Evolutionary conservation across 345 rosid species (phyloP), one percentile per base, ranked within the genome.

Genomic region (Boechera divaricarpa): DNA sequence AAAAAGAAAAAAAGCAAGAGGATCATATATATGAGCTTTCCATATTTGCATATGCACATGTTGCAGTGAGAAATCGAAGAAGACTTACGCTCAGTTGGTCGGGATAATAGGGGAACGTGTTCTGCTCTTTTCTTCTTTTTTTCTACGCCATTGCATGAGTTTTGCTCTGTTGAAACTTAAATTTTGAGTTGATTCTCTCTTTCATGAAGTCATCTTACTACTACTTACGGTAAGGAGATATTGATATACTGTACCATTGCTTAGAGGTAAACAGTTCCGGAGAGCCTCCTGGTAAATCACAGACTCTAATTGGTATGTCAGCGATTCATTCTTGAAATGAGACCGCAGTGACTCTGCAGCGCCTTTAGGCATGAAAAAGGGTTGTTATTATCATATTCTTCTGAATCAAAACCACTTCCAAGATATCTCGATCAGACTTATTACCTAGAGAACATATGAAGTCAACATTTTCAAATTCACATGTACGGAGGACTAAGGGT

Each of bases 81-180:
- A 62, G 41, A 86, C 97, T 87, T 86, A 89, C 97, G 97, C 84
- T 91, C 97, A 13, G 94, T 89, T 79, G 90, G 94, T 75, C 96
- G 89, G 44, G 80, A 85, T 81, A 88, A 76, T 32, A 94, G 77
- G 45, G 97, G 88, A 77, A 83, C 73, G 70, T 94, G 96, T 73
- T 88, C 67, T 54, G 82, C 78, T 29, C 67, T 79, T 87, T 84
- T 89, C 79, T 82, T 85, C 39, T 36, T 71, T 48, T 41, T 84
- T 53, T 80, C 80, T 18, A 64, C 32, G 54, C 36, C 18, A 64
- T 64, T 63, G 24, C 33, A 55, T 12, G 47, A 75, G 78, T 72
- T 79, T 72, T 79, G 56, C 49, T 81, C 97, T 88, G 91, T 76
- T 21, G 33, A 58, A 60, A 29, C 41, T 4, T 2, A 41, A 52